Percentiles rank a stretch among this genome's conserved stretches.
Evolutionary conservation across 805 yeast species (phyloP).

Genomic region (Ogataea minuta): DNA sequence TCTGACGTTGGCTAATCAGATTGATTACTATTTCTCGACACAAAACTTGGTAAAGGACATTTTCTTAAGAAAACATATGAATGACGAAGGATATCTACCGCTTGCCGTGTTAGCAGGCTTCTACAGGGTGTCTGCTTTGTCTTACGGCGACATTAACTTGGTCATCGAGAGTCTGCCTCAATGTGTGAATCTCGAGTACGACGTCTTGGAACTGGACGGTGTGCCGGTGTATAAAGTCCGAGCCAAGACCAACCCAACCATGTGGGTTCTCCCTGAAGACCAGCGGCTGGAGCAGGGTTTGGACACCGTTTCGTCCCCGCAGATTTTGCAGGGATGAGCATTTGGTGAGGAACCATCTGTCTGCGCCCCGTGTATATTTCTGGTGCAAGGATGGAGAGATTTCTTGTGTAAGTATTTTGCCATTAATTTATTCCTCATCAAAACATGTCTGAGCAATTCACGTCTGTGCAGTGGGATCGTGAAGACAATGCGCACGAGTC

Average conservation of each 20-base stretch:
- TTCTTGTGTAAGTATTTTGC: constrained; percentile 11
- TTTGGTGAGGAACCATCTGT: too few species aligned
- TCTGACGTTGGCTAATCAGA: constrained; percentile 47
- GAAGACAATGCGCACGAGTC: constrained; percentile 31
- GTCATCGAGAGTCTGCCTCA: constrained; percentile 54
- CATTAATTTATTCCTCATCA: constrained; percentile 13
- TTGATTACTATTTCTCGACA: constrained; percentile 86
- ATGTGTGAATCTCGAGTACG: constrained; percentile 46
- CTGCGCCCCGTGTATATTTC: background rate
- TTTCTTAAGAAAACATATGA: constrained; percentile 79
- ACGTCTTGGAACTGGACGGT: constrained; percentile 41
- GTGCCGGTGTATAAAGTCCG: constrained; percentile 49
- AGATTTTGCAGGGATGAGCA: constrained; percentile 5
- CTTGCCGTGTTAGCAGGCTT: constrained; percentile 62
- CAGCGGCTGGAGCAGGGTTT: constrained; percentile 47
- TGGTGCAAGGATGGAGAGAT: constrained; percentile 11
- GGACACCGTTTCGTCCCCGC: constrained; percentile 28
- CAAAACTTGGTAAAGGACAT: constrained; percentile 86
- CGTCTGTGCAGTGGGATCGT: constrained; percentile 58
- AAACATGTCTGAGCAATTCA: constrained; percentile 44
- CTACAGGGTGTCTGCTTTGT: constrained; percentile 68
- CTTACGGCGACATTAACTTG: constrained; percentile 51
- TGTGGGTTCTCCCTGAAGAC: constrained; percentile 64
- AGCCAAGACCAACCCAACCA: constrained; percentile 53
- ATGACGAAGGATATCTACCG: constrained; percentile 69